Base-by-base conservation (phyloP, 805 yeast genomes). In the Yamadazyma sp. region DNA sequence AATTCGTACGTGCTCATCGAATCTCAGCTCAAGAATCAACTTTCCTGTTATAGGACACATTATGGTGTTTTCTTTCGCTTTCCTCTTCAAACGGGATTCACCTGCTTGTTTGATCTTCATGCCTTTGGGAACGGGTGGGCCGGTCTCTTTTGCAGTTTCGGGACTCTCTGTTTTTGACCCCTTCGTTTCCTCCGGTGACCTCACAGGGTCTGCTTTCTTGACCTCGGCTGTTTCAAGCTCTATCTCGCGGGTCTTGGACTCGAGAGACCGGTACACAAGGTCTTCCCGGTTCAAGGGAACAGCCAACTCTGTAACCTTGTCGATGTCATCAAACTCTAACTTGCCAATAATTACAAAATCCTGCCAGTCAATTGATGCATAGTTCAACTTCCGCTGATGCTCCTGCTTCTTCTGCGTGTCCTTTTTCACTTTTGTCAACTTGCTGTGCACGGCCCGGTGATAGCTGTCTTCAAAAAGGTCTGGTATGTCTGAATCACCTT, bases 351-450 rank as follows among this genome's bases (percentile, higher is more conserved):
- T 68, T 2, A 72, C 68, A 53, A 90, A 91, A 45, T 84, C 86
- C 39, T 81, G 80, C 99, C 99, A 91, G 60, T 90, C 89, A 15
- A 88, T 80, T 7, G 84, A 75, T 0, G 90, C 87, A 60, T 73
- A 86, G 28, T 75, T 80, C 4, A 78, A 47, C 40, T 59, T 62
- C 18, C 51, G 46, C 40, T 70, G 71, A 26, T 75, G 71, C 30
- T 56, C 47, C 30, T 54, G 58, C 35, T 37, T 56, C 44, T 42
- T 62, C 59, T 48, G 69, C 4, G 44, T 45, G 57, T 42, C 48
- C 3, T 36, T 22, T 15, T 49, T 54, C 6, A 62, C 62, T 37
- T 65, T 65, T 31, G 64, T 57, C 5, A 52, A 53, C 36, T 71
- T 66, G 20, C 61, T 61, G 51, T 67, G 75, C 43, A 74, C 76